Conservation (phyloP, 352 stramenopile genomes). For the Phytophthora chlamydospora region DNA sequence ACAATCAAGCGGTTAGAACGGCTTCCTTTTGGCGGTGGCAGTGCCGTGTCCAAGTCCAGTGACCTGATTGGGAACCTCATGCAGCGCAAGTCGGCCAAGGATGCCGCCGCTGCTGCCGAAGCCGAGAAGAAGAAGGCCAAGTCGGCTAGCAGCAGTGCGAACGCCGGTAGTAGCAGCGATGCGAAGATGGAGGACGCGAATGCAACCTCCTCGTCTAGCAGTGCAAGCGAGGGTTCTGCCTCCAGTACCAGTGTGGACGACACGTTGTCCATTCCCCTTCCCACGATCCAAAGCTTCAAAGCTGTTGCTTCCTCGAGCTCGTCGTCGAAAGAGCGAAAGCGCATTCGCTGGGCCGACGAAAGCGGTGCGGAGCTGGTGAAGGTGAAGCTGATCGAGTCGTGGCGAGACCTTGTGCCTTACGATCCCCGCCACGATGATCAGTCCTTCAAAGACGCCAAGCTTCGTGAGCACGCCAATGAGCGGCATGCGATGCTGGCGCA, state of each 20-base stretch:
- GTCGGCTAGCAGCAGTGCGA: slow-evolving; percentile 30
- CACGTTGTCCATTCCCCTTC: slow-evolving; percentile 56
- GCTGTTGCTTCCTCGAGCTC: slow-evolving; percentile 40
- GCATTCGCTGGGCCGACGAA: slow-evolving; percentile 87
- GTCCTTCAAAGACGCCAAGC: slow-evolving; percentile 83
- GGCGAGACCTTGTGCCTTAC: slow-evolving; percentile 76
- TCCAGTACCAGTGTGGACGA: slow-evolving; percentile 40
- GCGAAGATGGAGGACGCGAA: slow-evolving; percentile 24
- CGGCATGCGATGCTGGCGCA: slow-evolving; percentile 67
- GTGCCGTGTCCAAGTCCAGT: slow-evolving; percentile 69
- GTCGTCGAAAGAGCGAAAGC: slow-evolving; percentile 49
- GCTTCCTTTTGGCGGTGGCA: slow-evolving; percentile 64
- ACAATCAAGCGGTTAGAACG: slow-evolving; percentile 83
- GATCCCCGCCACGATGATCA: slow-evolving; percentile 65
- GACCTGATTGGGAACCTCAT: slow-evolving; percentile 86
- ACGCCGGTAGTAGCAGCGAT: slow-evolving; percentile 19
- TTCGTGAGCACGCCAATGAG: slow-evolving; percentile 85
- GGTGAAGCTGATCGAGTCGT: slow-evolving; percentile 88
- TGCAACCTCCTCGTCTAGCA: slow-evolving; percentile 11
- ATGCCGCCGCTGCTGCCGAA: slow-evolving; percentile 44
- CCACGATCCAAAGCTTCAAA: slow-evolving; percentile 88
- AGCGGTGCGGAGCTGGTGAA: slow-evolving; percentile 77
- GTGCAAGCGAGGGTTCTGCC: slow-evolving; percentile 30
- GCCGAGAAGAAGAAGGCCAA: slow-evolving; percentile 47
- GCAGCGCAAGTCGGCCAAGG: slow-evolving; percentile 83